Base-by-base conservation (phyloP, 2,329 filamentous ascomycete genomes). In the Esteya vermicola region DNA sequence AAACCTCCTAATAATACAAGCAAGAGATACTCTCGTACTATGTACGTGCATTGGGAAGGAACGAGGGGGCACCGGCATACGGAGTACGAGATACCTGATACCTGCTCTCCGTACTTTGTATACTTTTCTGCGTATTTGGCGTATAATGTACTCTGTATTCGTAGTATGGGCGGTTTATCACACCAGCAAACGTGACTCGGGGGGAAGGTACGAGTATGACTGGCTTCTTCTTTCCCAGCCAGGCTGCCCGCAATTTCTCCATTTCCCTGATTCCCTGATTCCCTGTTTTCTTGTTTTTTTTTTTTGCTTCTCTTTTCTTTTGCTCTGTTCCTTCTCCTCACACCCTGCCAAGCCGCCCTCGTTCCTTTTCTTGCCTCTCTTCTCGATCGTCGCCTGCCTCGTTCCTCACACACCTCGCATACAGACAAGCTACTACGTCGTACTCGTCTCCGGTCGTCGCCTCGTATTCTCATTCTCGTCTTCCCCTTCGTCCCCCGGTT, bases 161-260 rank as follows among this genome's bases (percentile, higher is more conserved):
- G 14, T 31, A 31, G 9, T 31, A 31, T 23, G n/a, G n/a, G n/a
- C n/a, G n/a, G n/a, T n/a, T n/a, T n/a, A 32, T 38, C 36, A 38
- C 36, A 38, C 36, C 36, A 38, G 28, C 28, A 25, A 38, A 38
- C 28, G 36, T 38, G 36, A 32, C 21, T 25, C 21, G 19, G 16
- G 25, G 27, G n/a, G n/a, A n/a, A n/a, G n/a, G n/a, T n/a, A n/a
- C n/a, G n/a, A 34, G 20, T 32, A 28, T 37, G 35, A 37, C 35
- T 28, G 35, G 35, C 9, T 23, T 23, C 22, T n/a, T 21, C 9
- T 28, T 19, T 20, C 16, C 16, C 21, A 16, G 33, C 20, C 6
- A 5, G 4, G 14, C 5, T 20, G 14, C 26, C 16, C 23, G 16
- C 10, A 13, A 28, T 31, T 38, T 38, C 20, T 19, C 19, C 22